A percentile compares a stretch with the other conserved stretches of the same genome.
Evolutionary conservation across 192 early-diverging fungal species (phyloP).

Genomic region (Neocallimastix lanati): DNA sequence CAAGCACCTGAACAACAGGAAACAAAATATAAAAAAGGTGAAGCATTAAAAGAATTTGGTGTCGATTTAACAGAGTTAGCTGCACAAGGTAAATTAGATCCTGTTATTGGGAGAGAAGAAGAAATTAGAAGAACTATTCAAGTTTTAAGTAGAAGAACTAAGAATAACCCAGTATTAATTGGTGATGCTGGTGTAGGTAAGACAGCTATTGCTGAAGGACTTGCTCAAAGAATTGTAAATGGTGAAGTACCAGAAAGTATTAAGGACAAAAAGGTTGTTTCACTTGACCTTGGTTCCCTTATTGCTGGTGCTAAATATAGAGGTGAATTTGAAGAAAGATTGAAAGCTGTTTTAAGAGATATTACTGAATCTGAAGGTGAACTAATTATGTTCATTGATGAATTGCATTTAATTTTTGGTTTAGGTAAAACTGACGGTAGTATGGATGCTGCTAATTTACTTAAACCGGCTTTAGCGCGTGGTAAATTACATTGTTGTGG

Average conservation of each 20-base stretch:
- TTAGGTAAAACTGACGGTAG: conserved; percentile 56
- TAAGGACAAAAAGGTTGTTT: conserved; percentile 49
- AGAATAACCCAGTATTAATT: conserved; percentile 59
- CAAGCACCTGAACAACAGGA: conserved; percentile 1
- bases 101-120: conserved; percentile 62
- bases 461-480: conserved; percentile 64
- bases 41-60: conserved; percentile 36
- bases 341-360: conserved; percentile 54
- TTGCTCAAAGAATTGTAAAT: conserved; percentile 58
- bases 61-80: conserved; percentile 58
- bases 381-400: conserved; percentile 66
- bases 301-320: conserved; percentile 31
- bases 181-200: conserved; percentile 69
- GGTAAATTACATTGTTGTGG: conserved; percentile 54
- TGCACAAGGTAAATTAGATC: conserved; percentile 58
- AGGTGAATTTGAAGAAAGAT: conserved; percentile 66
- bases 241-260: conserved; percentile 61
- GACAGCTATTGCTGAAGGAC: conserved; percentile 62
- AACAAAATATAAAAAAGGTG: conserved; percentile 1
- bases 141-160: conserved; percentile 40
- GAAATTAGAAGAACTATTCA: conserved; percentile 57
- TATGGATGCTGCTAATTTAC: conserved; percentile 59
- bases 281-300: conserved; percentile 46
- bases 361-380: conserved; percentile 49
- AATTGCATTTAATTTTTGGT: conserved; percentile 56